These are phyloP conservation scores for Blastocystis sp. DNA, from an alignment of 352 stramenopile genomes.

Conservation along the genomic window DNA sequence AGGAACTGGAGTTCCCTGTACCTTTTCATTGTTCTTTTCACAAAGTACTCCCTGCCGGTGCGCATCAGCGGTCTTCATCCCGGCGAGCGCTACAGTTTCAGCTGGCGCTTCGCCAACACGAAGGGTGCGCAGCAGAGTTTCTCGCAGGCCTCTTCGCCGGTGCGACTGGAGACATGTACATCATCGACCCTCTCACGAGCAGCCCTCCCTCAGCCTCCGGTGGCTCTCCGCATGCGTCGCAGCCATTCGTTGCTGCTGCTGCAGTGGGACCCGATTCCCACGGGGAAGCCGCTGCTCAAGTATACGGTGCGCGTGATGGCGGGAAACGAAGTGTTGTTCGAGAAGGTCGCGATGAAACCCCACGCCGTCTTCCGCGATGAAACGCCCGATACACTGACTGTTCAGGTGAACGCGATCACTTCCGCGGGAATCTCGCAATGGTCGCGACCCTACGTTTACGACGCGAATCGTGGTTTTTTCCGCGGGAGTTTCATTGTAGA, in stretches of 20 bases:
- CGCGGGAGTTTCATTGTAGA: not conserved
- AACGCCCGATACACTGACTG: not conserved
- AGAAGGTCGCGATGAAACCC: constrained; percentile 1
- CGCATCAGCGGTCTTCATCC: not conserved
- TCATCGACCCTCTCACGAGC: not conserved
- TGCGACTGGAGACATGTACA: not conserved
- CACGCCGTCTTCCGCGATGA: not conserved
- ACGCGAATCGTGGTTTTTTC: not conserved
- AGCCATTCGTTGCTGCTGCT: not conserved
- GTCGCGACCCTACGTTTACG: not conserved
- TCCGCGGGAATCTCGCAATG: not conserved
- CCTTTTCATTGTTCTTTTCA: not conserved
- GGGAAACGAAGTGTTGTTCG: not conserved
- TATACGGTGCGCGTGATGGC: constrained; percentile 3
- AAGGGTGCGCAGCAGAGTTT: constrained; percentile 22
- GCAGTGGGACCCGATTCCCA: not conserved
- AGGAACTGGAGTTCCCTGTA: constrained; percentile 18
- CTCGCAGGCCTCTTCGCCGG: not conserved
- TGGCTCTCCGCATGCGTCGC: not conserved
- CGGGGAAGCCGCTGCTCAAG: not conserved
- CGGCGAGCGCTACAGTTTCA: constrained; percentile 8
- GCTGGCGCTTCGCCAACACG: constrained; percentile 18
- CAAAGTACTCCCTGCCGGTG: constrained; percentile 19
- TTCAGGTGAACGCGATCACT: constrained; percentile 11
- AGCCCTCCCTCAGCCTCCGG: not conserved